Conservation (phyloP, 139 green algal species). For the Pseudopediastrum boryanum region DNA sequence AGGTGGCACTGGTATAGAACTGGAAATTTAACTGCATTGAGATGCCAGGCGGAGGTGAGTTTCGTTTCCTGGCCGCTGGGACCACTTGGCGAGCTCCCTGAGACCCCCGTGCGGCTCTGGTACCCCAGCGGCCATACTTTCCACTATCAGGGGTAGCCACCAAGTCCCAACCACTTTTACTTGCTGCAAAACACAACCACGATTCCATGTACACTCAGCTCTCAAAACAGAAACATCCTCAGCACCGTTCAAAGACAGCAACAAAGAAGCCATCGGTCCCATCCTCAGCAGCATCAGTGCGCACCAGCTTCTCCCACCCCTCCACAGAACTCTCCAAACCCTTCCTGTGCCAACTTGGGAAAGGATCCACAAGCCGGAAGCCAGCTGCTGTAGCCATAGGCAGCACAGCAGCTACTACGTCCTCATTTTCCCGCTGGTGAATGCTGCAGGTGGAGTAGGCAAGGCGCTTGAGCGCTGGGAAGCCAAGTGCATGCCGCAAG, state of each 20-base stretch:
- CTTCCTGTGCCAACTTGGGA: conserved; percentile 59
- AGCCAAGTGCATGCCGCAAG: conserved; percentile 84
- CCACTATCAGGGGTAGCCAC: no score
- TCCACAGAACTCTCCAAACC: conserved; percentile 52
- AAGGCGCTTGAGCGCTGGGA: conserved; percentile 79
- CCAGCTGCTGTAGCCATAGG: conserved; percentile 45
- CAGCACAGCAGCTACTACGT: conserved; percentile 82
- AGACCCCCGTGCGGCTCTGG: no score
- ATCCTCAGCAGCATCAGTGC: conserved; percentile 73
- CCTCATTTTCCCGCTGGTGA: conserved; percentile 91
- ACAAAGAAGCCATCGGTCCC: conserved; percentile 94
- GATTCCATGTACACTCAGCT: no score
- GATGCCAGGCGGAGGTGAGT: no score
- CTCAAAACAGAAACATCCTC: no score
- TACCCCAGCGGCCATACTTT: no score
- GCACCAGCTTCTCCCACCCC: conserved; percentile 15
- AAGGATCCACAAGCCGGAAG: conserved; percentile 65
- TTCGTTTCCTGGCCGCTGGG: no score
- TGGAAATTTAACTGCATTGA: no score
- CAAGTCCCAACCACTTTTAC: no score
- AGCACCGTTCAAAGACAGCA: conserved; percentile 82
- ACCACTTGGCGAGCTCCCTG: no score
- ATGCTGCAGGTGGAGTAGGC: conserved; percentile 95
- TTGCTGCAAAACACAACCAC: no score
- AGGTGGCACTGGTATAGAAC: no score